Evolutionary conservation across 2,329 filamentous ascomycete genomes (phyloP).

Genomic region (Fusarium poae): DNA sequence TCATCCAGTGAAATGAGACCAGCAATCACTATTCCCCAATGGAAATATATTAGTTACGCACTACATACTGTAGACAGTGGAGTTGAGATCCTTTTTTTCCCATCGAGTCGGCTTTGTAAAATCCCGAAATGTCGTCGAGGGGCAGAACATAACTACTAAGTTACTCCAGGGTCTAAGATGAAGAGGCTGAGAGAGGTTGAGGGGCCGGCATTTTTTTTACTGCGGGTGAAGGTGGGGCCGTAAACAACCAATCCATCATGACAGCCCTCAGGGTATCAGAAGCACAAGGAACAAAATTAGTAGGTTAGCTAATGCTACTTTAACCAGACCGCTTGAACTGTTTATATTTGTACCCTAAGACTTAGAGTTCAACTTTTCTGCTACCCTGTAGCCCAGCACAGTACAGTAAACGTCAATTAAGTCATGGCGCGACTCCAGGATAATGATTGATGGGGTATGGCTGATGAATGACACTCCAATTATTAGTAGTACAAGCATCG

Average conservation of each 20-base stretch:
- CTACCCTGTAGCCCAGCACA: too few relatives aligned
- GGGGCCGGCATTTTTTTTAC: constrained; percentile 31
- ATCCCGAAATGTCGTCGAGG: constrained; percentile 32
- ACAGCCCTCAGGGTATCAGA: too few relatives aligned
- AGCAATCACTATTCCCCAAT: constrained; percentile 40
- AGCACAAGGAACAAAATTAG: too few relatives aligned
- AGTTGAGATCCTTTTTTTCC: not conserved
- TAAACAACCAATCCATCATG: constrained; percentile 9
- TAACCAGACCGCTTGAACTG: too few relatives aligned
- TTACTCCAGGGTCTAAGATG: not conserved
- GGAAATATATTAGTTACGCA: constrained; percentile 29
- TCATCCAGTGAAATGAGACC: constrained; percentile 14
- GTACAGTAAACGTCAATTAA: constrained; percentile 2
- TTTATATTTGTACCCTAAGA: too few relatives aligned
- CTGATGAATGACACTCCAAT: constrained; percentile 17
- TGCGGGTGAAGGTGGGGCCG: constrained; percentile 29
- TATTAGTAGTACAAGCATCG: constrained; percentile 21
- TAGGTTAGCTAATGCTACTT: too few relatives aligned
- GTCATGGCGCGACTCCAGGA: constrained; percentile 23
- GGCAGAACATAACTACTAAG: not conserved
- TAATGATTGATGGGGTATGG: constrained; percentile 27
- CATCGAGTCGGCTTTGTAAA: constrained; percentile 22
- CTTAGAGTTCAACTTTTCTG: too few relatives aligned
- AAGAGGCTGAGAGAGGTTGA: constrained; percentile 30
- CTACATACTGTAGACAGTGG: not conserved